phyloP scores from a whole-genome alignment of 768 basidiomycete species.

The Mycena latifolia region DNA sequence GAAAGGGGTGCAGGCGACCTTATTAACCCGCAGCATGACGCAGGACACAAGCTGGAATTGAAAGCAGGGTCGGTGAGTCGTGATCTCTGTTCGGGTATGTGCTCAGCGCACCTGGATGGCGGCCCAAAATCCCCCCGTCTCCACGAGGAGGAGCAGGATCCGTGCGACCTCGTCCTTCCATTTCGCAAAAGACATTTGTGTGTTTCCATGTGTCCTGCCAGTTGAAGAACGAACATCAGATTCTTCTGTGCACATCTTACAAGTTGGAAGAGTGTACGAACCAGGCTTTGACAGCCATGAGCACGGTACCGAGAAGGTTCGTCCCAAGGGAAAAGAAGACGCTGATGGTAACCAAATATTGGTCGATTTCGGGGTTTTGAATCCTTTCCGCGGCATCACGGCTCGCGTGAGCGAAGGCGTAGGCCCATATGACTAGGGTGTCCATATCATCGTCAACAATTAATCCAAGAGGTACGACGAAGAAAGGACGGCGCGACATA shows the following conservation, averaged over 20 bases:
- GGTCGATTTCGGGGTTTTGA: not conserved
- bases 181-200: not conserved
- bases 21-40: constrained; percentile 2
- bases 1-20: not conserved
- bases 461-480: too few relatives aligned
- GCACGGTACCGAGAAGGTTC: not conserved
- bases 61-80: not conserved
- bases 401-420: not conserved
- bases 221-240: not conserved
- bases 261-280: not conserved
- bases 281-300: not conserved
- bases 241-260: too few relatives aligned
- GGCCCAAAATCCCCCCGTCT: constrained; percentile 30
- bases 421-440: not conserved
- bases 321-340: not conserved
- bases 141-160: constrained; percentile 26
- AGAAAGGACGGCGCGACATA: too few relatives aligned
- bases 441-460: too few relatives aligned
- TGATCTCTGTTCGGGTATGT: not conserved
- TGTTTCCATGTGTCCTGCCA: not conserved
- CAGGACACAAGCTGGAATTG: not conserved
- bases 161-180: constrained; percentile 16
- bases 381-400: not conserved
- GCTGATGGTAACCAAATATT: not conserved
- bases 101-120: constrained; percentile 19